phyloP scores from a whole-genome alignment of 768 basidiomycete genomes.

The Boletus sp. region DNA sequence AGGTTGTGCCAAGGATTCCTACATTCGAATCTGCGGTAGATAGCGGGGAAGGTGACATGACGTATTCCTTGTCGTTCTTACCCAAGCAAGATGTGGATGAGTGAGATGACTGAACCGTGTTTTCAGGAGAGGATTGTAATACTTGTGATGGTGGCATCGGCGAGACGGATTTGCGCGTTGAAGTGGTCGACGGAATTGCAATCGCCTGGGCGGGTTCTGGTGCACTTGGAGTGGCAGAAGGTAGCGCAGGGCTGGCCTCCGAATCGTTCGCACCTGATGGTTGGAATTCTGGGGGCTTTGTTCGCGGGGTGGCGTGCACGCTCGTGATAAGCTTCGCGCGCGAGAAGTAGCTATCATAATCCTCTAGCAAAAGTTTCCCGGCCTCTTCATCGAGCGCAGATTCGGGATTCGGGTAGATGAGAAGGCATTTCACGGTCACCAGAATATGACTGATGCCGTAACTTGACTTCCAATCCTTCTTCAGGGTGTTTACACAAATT shows the following conservation, averaged over 20 bases:
- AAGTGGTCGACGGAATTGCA: constrained; percentile 40
- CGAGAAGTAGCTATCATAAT: constrained; percentile 83
- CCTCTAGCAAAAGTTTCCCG: constrained; percentile 84
- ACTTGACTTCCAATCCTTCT: constrained; percentile 93
- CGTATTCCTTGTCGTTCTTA: constrained; percentile 52
- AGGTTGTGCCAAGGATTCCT: constrained; percentile 34
- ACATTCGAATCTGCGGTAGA: constrained; percentile 72
- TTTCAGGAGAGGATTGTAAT: constrained; percentile 35
- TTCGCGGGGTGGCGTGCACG: constrained; percentile 85
- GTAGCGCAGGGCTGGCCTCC: constrained; percentile 14
- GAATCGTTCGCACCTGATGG: constrained; percentile 34
- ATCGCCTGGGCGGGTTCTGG: constrained; percentile 31
- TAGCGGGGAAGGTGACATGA: constrained; percentile 64
- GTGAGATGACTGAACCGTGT: constrained; percentile 40
- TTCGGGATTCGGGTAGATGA: constrained; percentile 96
- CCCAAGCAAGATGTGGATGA: constrained; percentile 30
- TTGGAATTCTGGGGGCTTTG: constrained; percentile 69
- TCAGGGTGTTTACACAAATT: constrained; percentile 95
- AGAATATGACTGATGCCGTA: constrained; percentile 91
- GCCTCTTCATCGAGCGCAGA: constrained; percentile 96
- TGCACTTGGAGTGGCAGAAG: constrained; percentile 18
- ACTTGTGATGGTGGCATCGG: constrained; percentile 39
- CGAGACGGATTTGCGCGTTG: constrained; percentile 42
- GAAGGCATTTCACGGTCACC: constrained; percentile 89
- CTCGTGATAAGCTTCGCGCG: constrained; percentile 86